phyloP scores from a whole-genome alignment of 768 basidiomycete genomes.

The Rhizopogon vulgaris region DNA sequence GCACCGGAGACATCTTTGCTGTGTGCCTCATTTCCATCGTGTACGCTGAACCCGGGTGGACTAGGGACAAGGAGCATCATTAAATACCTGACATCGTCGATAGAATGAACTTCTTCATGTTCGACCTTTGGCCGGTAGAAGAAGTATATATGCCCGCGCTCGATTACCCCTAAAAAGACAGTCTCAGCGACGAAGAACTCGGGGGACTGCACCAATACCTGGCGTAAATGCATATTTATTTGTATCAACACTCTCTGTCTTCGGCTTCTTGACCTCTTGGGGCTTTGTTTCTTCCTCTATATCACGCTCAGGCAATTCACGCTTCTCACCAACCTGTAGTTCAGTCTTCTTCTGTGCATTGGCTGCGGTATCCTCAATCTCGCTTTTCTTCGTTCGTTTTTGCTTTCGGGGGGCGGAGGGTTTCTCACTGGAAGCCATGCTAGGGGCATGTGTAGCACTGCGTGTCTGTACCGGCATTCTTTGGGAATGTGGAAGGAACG shows the following conservation, averaged over 20 bases:
- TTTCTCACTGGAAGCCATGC: neutral
- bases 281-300: constrained; percentile 11
- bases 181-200: neutral
- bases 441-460: neutral
- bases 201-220: constrained; percentile 1
- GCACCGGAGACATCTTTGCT: constrained; percentile 2
- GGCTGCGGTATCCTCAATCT: neutral
- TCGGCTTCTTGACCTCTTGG: constrained; percentile 9
- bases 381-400: neutral
- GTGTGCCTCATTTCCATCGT: constrained; percentile 8
- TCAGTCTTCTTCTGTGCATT: constrained; percentile 18
- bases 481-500: neutral
- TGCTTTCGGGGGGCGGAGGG: neutral
- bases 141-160: constrained; percentile 59
- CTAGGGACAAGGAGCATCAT: constrained; percentile 57
- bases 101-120: constrained; percentile 42
- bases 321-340: constrained; percentile 18
- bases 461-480: constrained; percentile 12
- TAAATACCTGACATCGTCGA: constrained; percentile 54
- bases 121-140: constrained; percentile 58
- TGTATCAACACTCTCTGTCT: constrained; percentile 15
- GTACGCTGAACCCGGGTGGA: constrained; percentile 36
- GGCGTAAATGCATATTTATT: constrained; percentile 4
- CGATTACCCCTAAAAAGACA: constrained; percentile 41
- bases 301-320: constrained; percentile 17